Base-by-base conservation (phyloP, 2,329 filamentous ascomycete species). In the Thielaviopsis populi region DNA sequence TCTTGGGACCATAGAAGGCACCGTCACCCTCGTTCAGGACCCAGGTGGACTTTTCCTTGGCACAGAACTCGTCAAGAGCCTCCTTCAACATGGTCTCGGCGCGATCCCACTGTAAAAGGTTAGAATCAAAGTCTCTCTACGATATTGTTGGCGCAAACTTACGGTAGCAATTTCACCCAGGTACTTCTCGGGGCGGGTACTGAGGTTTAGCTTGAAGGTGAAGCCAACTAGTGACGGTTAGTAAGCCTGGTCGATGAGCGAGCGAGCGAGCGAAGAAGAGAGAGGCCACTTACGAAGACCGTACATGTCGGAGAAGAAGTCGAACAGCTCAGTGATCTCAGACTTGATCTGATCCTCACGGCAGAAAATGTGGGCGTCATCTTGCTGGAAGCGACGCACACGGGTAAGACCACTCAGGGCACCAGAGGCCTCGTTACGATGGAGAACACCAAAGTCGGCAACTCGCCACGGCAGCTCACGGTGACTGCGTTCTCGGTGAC, bases 1-100 rank as follows among this genome's bases (percentile, higher is more conserved):
- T 96, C 83, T 99, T 99, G 61, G 94, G 94, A 1, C 94, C 94
- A 74, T 99, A 99, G 77, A 97, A 99, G 62, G 94, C 94, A 72
- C 94, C 94, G 70, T 99, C 94, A 65, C 92, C 94, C 66, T 90
- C 87, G 75, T 97, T 96, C 61, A 96, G 79, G 73, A 89, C 87
- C 94, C 94, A 99, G 68, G 84, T 79, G 41, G 84, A 80, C 66
- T 86, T 82, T 42, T 74, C 74, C 64, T 74, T 73, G 22, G 75
- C 76, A 64, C 83, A 80, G 74, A 96, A 97, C 67, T 85, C 81
- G 68, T 94, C 82, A 59, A 99, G 80, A 19, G 91, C 89, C 66
- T 85, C 80, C 71, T 85, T 86, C 61, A 99, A 80, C 73, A 88
- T 89, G 17, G 78, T 80, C 75, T 99, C 94, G 42, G 94, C 94